These are phyloP conservation scores for Ochetophila trinervis DNA, from an alignment of 306 rosid species.

Conservation along the genomic window DNA sequence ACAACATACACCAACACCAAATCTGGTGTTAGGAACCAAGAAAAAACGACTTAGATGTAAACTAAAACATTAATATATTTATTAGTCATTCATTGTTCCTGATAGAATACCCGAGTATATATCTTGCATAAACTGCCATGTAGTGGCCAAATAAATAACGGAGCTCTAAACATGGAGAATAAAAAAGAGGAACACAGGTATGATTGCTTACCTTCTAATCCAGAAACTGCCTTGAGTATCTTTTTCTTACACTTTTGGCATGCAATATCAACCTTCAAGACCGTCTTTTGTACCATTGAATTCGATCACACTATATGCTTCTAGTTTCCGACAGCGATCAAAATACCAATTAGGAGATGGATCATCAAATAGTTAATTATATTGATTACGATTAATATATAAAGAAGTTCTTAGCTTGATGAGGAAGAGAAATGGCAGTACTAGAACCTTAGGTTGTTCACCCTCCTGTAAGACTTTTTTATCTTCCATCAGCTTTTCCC, in stretches of 20 bases:
- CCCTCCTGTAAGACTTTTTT: neutral
- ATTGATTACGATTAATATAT: neutral
- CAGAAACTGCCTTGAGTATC: slow-evolving; percentile 49
- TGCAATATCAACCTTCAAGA: slow-evolving; percentile 47
- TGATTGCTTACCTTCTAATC: slow-evolving; percentile 43
- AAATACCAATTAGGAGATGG: neutral
- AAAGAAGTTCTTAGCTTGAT: neutral
- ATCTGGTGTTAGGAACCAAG: neutral
- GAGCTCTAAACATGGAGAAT: too few relatives aligned
- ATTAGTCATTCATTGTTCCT: too few relatives aligned
- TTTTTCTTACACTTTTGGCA: slow-evolving; percentile 58
- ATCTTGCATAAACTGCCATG: too few relatives aligned
- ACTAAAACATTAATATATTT: too few relatives aligned
- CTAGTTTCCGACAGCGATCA: neutral
- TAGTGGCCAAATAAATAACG: too few relatives aligned
- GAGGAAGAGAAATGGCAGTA: neutral
- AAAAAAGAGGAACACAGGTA: neutral
- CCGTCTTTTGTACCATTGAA: slow-evolving; percentile 50
- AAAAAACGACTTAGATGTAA: too few relatives aligned
- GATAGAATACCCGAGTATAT: too few relatives aligned
- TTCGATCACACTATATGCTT: neutral
- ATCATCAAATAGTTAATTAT: neutral
- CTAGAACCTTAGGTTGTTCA: neutral
- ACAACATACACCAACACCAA: neutral
- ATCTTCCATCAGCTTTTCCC: too few relatives aligned